Evolutionary conservation across 2,329 filamentous ascomycete species (phyloP).

Genomic region (Xylariaceae sp.): DNA sequence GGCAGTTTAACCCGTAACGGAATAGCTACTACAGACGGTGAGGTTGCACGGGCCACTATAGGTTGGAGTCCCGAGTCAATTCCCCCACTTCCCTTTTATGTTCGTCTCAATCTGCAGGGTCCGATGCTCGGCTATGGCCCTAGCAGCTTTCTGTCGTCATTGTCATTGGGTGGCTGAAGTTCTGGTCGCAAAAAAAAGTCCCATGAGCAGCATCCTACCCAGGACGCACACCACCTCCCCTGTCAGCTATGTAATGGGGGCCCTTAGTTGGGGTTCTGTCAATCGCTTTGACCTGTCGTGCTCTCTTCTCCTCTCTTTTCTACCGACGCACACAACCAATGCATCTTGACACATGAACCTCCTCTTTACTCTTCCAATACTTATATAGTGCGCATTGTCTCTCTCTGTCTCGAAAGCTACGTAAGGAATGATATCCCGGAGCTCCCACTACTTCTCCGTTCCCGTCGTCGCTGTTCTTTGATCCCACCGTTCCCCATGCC

Average conservation of each 20-base stretch:
- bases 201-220: conserved; percentile 17
- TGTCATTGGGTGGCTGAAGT: conserved; percentile 27
- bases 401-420: neutral
- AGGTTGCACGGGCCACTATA: neutral
- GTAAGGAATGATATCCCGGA: conserved; percentile 33
- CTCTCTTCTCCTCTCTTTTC: conserved; percentile 13
- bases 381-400: no score
- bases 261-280: conserved; percentile 19
- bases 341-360: neutral
- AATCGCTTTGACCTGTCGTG: conserved; percentile 11
- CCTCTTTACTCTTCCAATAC: neutral
- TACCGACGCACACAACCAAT: conserved; percentile 5
- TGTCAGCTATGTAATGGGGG: conserved; percentile 22
- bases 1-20: neutral
- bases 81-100: conserved; percentile 25
- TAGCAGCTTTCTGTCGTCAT: conserved; percentile 30
- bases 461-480: conserved; percentile 33
- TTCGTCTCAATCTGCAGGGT: conserved; percentile 29
- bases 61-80: conserved; percentile 12
- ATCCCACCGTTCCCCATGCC: conserved; percentile 35
- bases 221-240: conserved; percentile 20
- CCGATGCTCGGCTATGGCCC: conserved; percentile 25
- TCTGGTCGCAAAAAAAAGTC: conserved; percentile 27
- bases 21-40: neutral
- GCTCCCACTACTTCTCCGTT: conserved; percentile 15